Conservation (phyloP, 768 basidiomycete species). For the Auriscalpium vulgare region DNA sequence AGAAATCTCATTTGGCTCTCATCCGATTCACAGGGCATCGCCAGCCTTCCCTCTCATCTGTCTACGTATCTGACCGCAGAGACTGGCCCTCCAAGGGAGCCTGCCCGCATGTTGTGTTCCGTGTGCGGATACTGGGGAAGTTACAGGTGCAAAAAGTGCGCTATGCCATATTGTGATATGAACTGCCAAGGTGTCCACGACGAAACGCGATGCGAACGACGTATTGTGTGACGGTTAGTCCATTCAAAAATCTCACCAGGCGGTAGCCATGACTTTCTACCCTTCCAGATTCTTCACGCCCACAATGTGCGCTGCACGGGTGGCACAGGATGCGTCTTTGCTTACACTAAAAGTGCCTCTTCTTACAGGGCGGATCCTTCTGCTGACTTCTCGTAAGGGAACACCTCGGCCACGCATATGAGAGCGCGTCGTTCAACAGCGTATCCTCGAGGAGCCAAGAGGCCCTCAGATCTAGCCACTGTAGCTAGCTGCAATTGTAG, state of each 20-base stretch:
- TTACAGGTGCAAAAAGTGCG: conserved; percentile 74
- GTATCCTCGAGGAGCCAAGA: no score
- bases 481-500: no score
- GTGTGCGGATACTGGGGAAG: conserved; percentile 81
- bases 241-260: not conserved
- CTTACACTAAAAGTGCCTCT: no score
- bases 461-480: no score
- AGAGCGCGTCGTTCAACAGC: no score
- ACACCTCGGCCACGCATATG: no score
- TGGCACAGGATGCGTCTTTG: no score
- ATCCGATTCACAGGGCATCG: conserved; percentile 42
- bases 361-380: no score
- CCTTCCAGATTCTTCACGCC: no score
- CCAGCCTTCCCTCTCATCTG: conserved; percentile 39
- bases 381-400: no score
- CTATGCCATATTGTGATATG: conserved; percentile 66
- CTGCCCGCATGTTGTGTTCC: conserved; percentile 70
- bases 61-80: conserved; percentile 69
- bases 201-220: conserved; percentile 75
- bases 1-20: not conserved
- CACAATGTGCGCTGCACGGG: no score
- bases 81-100: conserved; percentile 50
- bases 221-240: conserved; percentile 38
- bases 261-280: not conserved
- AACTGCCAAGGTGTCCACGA: conserved; percentile 67